Percentiles rank a stretch among this genome's conserved stretches.
Conservation (phyloP, 2,329 filamentous ascomycete genomes). For the Bipolaris zeicola region DNA sequence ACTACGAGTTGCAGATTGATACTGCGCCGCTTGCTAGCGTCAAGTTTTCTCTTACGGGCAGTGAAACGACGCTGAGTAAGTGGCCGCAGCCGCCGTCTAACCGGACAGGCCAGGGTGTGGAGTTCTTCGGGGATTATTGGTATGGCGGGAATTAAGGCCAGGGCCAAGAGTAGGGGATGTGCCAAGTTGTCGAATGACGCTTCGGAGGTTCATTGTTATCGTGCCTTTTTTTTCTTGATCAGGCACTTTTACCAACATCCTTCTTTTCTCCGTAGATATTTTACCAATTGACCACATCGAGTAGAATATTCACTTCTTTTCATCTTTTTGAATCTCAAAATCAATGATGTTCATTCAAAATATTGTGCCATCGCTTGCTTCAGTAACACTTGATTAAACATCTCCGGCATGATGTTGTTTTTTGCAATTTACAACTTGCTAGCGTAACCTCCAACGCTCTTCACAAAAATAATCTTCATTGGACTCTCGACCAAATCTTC, state of each 20-base stretch:
- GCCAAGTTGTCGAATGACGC: too few relatives aligned
- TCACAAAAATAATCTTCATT: slow-evolving; percentile 37
- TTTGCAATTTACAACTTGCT: slow-evolving; percentile 6
- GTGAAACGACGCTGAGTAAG: slow-evolving; percentile 27
- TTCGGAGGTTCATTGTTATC: too few relatives aligned
- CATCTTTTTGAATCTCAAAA: too few relatives aligned
- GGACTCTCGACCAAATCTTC: slow-evolving; percentile 40
- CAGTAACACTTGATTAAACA: not conserved
- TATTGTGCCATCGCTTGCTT: too few relatives aligned
- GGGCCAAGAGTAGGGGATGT: too few relatives aligned
- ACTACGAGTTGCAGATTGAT: slow-evolving; percentile 49
- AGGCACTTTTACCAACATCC: too few relatives aligned
- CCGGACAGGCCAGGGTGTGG: slow-evolving; percentile 25
- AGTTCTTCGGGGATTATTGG: slow-evolving; percentile 29
- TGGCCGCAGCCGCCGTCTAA: slow-evolving; percentile 38
- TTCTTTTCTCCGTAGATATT: too few relatives aligned
- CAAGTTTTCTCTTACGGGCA: slow-evolving; percentile 34
- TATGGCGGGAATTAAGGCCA: slow-evolving; percentile 1
- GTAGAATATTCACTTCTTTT: too few relatives aligned
- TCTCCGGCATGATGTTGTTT: too few relatives aligned
- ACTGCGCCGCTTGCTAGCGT: slow-evolving; percentile 21
- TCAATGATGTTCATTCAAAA: too few relatives aligned
- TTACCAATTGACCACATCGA: too few relatives aligned
- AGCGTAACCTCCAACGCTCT: slow-evolving; percentile 35
- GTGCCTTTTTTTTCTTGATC: too few relatives aligned